Percentiles rank a stretch among this genome's conserved stretches.
Conservation (phyloP, 1,284 basidiomycete genomes). For the Sporisorium scitamineum region DNA sequence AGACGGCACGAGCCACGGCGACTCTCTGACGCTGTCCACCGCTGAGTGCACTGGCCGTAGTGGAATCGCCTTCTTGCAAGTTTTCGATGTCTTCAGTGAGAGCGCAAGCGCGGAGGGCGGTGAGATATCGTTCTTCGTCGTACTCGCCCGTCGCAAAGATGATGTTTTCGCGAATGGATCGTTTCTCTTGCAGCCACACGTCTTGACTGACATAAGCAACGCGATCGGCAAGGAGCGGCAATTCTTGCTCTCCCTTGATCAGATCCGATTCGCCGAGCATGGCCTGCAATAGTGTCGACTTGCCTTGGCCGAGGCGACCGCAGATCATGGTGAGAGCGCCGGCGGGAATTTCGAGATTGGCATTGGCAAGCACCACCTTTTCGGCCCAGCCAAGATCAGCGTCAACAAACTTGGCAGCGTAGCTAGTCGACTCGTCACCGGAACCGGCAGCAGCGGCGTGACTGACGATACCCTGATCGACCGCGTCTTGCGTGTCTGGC, state of each 20-base stretch:
- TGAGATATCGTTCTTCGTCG: slow-evolving; percentile 52
- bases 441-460: neutral
- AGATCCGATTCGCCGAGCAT: slow-evolving; percentile 62
- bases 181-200: slow-evolving; percentile 59
- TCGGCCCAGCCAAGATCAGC: slow-evolving; percentile 44
- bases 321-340: slow-evolving; percentile 58
- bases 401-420: slow-evolving; percentile 40
- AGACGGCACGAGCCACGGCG: slow-evolving; percentile 63
- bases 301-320: slow-evolving; percentile 62
- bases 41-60: slow-evolving; percentile 58
- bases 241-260: slow-evolving; percentile 35
- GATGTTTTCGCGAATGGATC: slow-evolving; percentile 62
- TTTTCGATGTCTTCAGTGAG: slow-evolving; percentile 55
- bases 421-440: neutral
- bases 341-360: slow-evolving; percentile 47
- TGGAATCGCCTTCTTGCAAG: slow-evolving; percentile 60
- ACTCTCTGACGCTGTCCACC: slow-evolving; percentile 66
- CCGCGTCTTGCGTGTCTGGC: slow-evolving; percentile 23
- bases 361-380: slow-evolving; percentile 24
- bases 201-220: slow-evolving; percentile 63
- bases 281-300: slow-evolving; percentile 60
- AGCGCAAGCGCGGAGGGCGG: slow-evolving; percentile 57
- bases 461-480: slow-evolving; percentile 9
- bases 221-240: slow-evolving; percentile 27
- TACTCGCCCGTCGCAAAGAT: slow-evolving; percentile 56